phyloP scores from a whole-genome alignment of 179 eudicot genomes.

The Heliamphora pulchella region DNA sequence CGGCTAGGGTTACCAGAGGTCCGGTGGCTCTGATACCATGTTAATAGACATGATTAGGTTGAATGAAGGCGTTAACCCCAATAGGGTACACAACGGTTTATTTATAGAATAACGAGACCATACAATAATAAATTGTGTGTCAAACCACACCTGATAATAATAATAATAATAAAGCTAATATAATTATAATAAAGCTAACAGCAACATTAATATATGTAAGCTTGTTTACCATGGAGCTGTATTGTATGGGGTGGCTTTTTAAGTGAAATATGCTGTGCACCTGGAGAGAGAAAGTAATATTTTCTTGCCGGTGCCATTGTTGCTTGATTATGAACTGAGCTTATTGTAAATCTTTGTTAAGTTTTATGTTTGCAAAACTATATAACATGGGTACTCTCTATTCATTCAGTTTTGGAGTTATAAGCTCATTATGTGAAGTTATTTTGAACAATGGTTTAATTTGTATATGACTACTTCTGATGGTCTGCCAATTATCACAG shows the following conservation, averaged over 20 bases:
- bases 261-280: too few species aligned
- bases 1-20: too few species aligned
- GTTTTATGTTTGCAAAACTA: not conserved
- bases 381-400: not conserved
- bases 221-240: not conserved
- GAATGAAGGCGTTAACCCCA: too few species aligned
- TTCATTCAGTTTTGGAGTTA: not conserved
- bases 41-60: too few species aligned
- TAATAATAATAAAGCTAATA: too few species aligned
- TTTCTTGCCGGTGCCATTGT: not conserved
- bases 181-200: too few species aligned
- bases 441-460: not conserved
- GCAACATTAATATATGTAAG: not conserved
- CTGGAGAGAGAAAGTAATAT: not conserved
- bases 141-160: not conserved
- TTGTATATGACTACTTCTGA: not conserved
- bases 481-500: slow-evolving; percentile 30
- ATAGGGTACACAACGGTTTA: too few species aligned
- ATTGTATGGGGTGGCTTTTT: too few species aligned
- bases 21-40: too few species aligned
- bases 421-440: not conserved
- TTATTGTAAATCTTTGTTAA: not conserved
- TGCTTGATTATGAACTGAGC: not conserved
- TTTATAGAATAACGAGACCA: too few species aligned
- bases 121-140: not conserved